These are phyloP conservation scores for Hyaloscypha finlandica DNA, from an alignment of 495 filamentous ascomycete species.

Conservation along the genomic window DNA sequence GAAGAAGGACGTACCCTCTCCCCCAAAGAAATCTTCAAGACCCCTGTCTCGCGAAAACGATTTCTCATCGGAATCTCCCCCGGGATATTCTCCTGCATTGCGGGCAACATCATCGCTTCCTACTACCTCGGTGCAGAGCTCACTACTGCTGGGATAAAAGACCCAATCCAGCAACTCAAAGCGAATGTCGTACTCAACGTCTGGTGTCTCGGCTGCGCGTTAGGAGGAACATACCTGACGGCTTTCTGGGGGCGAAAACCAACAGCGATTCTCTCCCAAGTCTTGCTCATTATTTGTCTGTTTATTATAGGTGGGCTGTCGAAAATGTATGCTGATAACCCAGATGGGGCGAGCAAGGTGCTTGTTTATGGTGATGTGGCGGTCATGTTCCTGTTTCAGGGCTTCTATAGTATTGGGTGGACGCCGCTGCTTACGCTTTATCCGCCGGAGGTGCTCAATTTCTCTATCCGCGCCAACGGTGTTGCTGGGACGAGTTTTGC, in stretches of 20 bases:
- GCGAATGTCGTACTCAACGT: slow-evolving; percentile 32
- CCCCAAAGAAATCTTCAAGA: slow-evolving; percentile 41
- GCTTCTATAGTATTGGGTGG: slow-evolving; percentile 61
- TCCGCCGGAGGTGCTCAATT: slow-evolving; percentile 55
- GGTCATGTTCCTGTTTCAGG: slow-evolving; percentile 56
- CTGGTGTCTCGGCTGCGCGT: slow-evolving; percentile 25
- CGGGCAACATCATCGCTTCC: slow-evolving; percentile 52
- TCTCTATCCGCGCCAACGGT: slow-evolving; percentile 52
- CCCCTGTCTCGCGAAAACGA: slow-evolving; percentile 44
- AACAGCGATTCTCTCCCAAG: slow-evolving; percentile 22
- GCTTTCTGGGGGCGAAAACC: slow-evolving; percentile 27
- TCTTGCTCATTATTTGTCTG: slow-evolving; percentile 46
- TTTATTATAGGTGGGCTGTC: slow-evolving; percentile 53
- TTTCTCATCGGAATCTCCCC: slow-evolving; percentile 47
- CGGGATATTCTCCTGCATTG: slow-evolving; percentile 47
- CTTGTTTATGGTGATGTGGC: slow-evolving; percentile 21
- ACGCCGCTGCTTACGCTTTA: slow-evolving; percentile 62
- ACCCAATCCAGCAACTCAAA: slow-evolving; percentile 43
- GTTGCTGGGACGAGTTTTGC: slow-evolving; percentile 48
- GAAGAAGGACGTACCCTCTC: slow-evolving; percentile 32
- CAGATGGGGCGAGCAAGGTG: slow-evolving; percentile 21
- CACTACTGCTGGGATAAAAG: slow-evolving; percentile 48
- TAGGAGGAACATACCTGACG: slow-evolving; percentile 31
- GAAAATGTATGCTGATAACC: slow-evolving; percentile 48
- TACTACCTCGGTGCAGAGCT: slow-evolving; percentile 52